Evolutionary conservation across 805 yeast species (phyloP), one percentile per base, ranked within the genome.

Genomic region (Kazachstania kunashirensis): DNA sequence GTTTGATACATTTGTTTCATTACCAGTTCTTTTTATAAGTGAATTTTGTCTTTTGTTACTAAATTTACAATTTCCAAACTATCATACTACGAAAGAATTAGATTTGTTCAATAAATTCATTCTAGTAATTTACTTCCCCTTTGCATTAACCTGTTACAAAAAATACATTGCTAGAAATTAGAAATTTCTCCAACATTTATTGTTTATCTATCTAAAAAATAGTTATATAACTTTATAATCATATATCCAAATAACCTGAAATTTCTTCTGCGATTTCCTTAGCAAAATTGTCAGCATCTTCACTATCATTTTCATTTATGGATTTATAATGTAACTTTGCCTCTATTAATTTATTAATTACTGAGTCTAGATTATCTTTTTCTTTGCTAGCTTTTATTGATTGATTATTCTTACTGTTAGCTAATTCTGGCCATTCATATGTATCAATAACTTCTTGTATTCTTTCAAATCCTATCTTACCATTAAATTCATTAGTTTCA

Each of bases 371-470:
- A 10, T 24, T 23, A 12, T 35, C 29, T 12, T 5, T 13, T 7
- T 13, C 31, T 11, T 19, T 13, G 13, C 12, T 7, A 7, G 9
- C n/a, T 2, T n/a, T 18, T 3, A 6, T 6, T 6, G 14, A 3
- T 12, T 29, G 16, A 3, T 3, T 6, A 6, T 12, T 18, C 14
- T 7, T n/a, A 4, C 18, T 10, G 12, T 15, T 23, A 21, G 33
- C 40, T 46, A 33, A 30, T 16, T 33, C 48, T 11, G 44, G 43
- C 79, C 80, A 75, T 19, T 63, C 67, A 40, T 71, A 67, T 1
- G 71, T 58, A 33, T 74, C 71, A 5, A 75, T 44, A 3, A 72
- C 48, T 39, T 74, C 78, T 26, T 45, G 44, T 3, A 73, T 38
- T 39, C 79, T 48, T 26, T 58, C 63, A 11, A 51, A 46, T 0